These are phyloP conservation scores for Biscutella laevigata DNA, from an alignment of 441 rosid genomes.

Conservation along the genomic window DNA sequence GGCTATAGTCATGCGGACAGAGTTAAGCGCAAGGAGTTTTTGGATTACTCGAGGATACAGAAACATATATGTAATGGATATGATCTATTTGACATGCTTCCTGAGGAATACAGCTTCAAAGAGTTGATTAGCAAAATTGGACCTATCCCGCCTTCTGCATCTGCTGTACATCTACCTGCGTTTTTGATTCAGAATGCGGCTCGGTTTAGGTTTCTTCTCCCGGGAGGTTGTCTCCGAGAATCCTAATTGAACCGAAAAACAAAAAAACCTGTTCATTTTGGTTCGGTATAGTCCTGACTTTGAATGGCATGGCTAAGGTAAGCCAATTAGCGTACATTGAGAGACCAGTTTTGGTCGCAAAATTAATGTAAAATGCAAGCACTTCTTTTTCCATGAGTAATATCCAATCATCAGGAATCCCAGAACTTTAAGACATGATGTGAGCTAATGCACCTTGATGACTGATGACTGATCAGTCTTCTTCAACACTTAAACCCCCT, in stretches of 20 bases:
- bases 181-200: conserved; percentile 68
- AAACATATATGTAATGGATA: conserved; percentile 52
- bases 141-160: conserved; percentile 51
- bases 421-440: no score
- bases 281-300: no score
- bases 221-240: conserved; percentile 63
- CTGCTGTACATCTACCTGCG: conserved; percentile 80
- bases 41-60: conserved; percentile 53
- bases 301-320: no score
- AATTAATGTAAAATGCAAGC: no score
- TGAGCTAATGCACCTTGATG: no score
- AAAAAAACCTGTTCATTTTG: no score
- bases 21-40: conserved; percentile 39
- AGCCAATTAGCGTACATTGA: no score
- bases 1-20: conserved; percentile 88
- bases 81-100: conserved; percentile 80
- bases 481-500: no score
- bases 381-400: no score
- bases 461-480: no score
- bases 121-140: conserved; percentile 78
- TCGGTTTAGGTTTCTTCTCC: conserved; percentile 65
- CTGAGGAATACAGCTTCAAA: conserved; percentile 64
- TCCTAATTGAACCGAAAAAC: conserved; percentile 17
- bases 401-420: no score
- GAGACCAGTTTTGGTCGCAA: no score